Conservation (phyloP, 352 stramenopile genomes). For the Stephanocyclus meneghinianus region DNA sequence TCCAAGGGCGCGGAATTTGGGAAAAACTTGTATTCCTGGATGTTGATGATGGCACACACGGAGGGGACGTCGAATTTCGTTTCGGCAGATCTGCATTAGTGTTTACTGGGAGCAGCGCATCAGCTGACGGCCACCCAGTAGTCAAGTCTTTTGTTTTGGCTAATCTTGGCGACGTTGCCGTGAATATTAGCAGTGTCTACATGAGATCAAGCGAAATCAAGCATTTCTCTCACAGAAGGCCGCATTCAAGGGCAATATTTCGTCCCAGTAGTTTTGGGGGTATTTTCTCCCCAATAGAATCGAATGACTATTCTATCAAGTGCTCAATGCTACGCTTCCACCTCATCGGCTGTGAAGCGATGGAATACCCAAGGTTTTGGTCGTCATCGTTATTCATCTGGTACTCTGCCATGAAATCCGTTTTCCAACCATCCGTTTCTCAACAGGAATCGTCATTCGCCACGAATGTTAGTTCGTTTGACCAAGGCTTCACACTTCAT, state of each 20-base stretch:
- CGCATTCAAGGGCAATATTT: slow-evolving; percentile 34
- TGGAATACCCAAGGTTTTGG: slow-evolving; percentile 15
- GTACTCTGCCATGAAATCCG: slow-evolving; percentile 17
- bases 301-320: not conserved
- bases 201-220: slow-evolving; percentile 61
- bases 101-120: slow-evolving; percentile 62
- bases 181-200: slow-evolving; percentile 54
- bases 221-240: slow-evolving; percentile 53
- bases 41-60: slow-evolving; percentile 31
- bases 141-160: slow-evolving; percentile 67
- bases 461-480: slow-evolving; percentile 19
- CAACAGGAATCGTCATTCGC: not conserved
- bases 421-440: slow-evolving; percentile 2
- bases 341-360: slow-evolving; percentile 40
- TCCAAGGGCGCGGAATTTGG: slow-evolving; percentile 64
- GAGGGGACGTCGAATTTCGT: slow-evolving; percentile 76
- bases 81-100: slow-evolving; percentile 67
- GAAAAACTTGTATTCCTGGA: slow-evolving; percentile 78
- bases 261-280: not conserved
- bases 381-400: slow-evolving; percentile 18
- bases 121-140: slow-evolving; percentile 30
- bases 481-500: slow-evolving; percentile 62
- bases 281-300: not conserved
- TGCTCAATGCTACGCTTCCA: slow-evolving; percentile 46
- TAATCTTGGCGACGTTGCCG: slow-evolving; percentile 66